Evolutionary conservation across 306 rosid genomes (phyloP), one percentile per base, ranked within the genome.

Genomic region (Sophora flavescens): DNA sequence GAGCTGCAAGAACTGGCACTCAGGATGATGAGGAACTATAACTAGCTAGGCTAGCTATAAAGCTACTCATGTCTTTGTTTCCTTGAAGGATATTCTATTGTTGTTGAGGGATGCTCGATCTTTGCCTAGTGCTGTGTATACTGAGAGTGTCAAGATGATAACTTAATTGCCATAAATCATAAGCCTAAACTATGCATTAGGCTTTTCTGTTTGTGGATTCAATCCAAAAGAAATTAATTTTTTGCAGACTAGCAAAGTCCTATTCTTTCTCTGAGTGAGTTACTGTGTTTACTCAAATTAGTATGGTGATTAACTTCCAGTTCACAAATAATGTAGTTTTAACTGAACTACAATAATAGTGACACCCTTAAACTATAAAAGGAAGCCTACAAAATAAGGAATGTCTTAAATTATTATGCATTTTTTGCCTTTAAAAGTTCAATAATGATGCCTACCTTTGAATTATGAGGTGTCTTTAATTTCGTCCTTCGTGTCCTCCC

Each of bases 1-100:
- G 96, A 91, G 82, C 96, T 91, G 61, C 93, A 91, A 47, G 92
- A 84, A 45, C 75, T 91, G 72, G 96, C 96, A 16, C 80, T 89
- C 28, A 76, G 90, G 86, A 91, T 91, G 96, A 91, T 87, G 93
- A 91, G 92, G 85, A 87, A 83, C 75, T 87, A 35, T 35, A 62
- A 81, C 72, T 87, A 67, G 17, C 8, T n/a, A 33, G 39, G 75
- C 81, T 84, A 58, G 66, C 65, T 12, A 47, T 54, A 54, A 28
- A 26, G 14, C 75, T 53, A 17, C 38, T 16, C 50, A 18, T 63
- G 35, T 53, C 38, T 59, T 72, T 64, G 64, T 35, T 56, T 57
- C 45, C 22, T 44, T 57, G 56, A 47, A 44, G 51, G 70, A 76
- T 45, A 35, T 30, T 12, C 22, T 3, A 44, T 32, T 63, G 51